Evolutionary conservation across 805 yeast species (phyloP), one percentile per base, ranked within the genome.

Genomic region (Yarrowia sp.): DNA sequence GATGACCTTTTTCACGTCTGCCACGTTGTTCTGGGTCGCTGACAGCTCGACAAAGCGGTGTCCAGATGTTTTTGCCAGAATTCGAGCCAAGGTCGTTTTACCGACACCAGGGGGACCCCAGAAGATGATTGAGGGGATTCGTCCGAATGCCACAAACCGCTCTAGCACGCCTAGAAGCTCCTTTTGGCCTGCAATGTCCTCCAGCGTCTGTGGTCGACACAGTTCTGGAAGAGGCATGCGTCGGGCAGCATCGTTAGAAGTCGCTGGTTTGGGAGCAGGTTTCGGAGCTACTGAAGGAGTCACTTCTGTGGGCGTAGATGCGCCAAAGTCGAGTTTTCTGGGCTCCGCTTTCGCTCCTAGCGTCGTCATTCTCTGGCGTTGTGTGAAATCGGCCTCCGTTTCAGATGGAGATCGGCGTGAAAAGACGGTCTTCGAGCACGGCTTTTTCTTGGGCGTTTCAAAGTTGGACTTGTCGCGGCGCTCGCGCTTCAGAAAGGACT

Each of bases 51-150:
- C 79, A 70, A 90, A 85, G 46, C 85, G 77, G n/a, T 46, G 19
- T 18, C 65, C 63, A 3, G 68, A 65, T 16, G 62, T 53, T 22
- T 74, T 69, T 0, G 91, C 85, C n/a, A 88, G 73, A 33, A 86
- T 80, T n/a, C 87, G 72, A 0, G 96, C 94, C 25, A 94, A 71
- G 0, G 97, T 87, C 0, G 99, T 94, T 70, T 94, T 94, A 0
- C 78, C 94, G 2, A 90, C 92, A 0, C 99, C 99, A 1, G 97
- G 96, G 0, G 96, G 96, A 0, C 99, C 99, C 88, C 94, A 88
- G 5, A 94, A 74, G 1, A 94, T 84, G 84, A 94, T 80, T 0
- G 97, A 90, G 0, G 97, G 97, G 7, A 74, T 66, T 8, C 63
- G 51, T 24, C 70, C 76, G 5, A 80, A 74, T 35, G 80, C 78